phyloP scores from a whole-genome alignment of 108 stramenopile genomes.

The Nitzschia sp. region DNA sequence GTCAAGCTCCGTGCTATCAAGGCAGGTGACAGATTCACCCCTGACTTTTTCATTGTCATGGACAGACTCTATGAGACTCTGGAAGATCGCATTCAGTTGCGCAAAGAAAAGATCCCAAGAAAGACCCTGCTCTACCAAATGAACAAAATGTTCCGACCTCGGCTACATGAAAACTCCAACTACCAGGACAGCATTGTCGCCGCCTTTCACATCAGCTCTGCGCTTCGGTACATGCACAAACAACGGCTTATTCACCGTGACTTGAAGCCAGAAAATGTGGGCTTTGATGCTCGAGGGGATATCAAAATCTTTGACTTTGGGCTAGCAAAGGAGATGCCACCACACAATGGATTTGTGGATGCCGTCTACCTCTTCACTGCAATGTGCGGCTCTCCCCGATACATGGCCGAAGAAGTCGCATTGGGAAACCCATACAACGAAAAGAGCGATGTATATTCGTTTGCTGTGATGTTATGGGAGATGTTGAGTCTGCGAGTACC shows the following conservation, averaged over 20 bases:
- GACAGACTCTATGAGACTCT: conserved; percentile 64
- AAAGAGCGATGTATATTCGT: conserved; percentile 73
- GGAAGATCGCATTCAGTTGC: conserved; percentile 43
- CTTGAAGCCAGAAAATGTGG: conserved; percentile 21
- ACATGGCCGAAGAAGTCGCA: conserved; percentile 49
- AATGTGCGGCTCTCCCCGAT: conserved; percentile 57
- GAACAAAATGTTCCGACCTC: conserved; percentile 28
- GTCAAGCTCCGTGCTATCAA: conserved; percentile 57
- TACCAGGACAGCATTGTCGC: conserved; percentile 33
- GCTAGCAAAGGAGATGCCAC: conserved; percentile 44
- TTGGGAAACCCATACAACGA: conserved; percentile 49
- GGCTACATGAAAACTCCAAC: conserved; percentile 29
- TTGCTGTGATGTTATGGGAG: conserved; percentile 72
- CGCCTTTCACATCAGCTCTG: conserved; percentile 26
- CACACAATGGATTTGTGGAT: conserved; percentile 17
- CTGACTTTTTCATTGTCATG: conserved; percentile 48
- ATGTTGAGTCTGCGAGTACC: conserved; percentile 34
- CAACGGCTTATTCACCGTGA: conserved; percentile 16
- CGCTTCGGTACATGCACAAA: conserved; percentile 13
- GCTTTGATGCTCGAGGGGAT: conserved; percentile 32
- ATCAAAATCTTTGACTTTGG: conserved; percentile 64
- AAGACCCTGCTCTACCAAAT: conserved; percentile 26
- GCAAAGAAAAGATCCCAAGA: conserved; percentile 29
- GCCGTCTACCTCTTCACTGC: conserved; percentile 58
- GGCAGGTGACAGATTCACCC: conserved; percentile 23